phyloP scores from a whole-genome alignment of 148 eudicot genomes.

The Chenopodium berlandieri region DNA sequence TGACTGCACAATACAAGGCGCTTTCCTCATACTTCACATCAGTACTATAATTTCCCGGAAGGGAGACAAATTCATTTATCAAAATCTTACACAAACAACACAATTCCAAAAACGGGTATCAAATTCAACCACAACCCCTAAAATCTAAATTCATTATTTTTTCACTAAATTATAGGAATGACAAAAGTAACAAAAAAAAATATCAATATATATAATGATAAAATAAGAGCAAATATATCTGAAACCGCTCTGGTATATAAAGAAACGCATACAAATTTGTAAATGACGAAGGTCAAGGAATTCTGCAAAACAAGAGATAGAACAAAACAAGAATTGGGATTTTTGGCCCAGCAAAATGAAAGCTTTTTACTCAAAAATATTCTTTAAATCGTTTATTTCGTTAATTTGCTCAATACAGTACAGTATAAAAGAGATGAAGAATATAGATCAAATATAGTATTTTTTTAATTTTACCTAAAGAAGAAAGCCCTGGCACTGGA shows the following conservation, averaged over 20 bases:
- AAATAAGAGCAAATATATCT: slow-evolving; percentile 24
- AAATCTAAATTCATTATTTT: not conserved
- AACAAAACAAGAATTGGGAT: not conserved
- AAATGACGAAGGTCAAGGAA: slow-evolving; percentile 26
- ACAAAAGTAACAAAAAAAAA: not conserved
- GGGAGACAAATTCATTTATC: not conserved
- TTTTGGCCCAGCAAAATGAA: not conserved
- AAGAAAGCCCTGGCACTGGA: not conserved
- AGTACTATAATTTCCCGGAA: not conserved
- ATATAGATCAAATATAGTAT: not conserved
- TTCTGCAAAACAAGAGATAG: slow-evolving; percentile 28
- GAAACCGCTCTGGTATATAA: slow-evolving; percentile 13
- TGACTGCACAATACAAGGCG: not conserved
- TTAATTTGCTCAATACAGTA: not conserved
- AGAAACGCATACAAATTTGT: slow-evolving; percentile 17
- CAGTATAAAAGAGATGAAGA: not conserved
- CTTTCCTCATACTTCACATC: not conserved
- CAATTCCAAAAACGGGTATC: not conserved
- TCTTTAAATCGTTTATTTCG: not conserved
- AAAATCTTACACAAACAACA: not conserved
- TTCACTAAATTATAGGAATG: not conserved
- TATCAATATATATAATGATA: not conserved
- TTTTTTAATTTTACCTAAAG: not conserved
- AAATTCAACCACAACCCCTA: too few relatives aligned
- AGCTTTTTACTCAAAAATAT: not conserved